These are phyloP conservation scores for Dioszegia aurantiaca DNA, from an alignment of 768 basidiomycete genomes.

Conservation along the genomic window DNA sequence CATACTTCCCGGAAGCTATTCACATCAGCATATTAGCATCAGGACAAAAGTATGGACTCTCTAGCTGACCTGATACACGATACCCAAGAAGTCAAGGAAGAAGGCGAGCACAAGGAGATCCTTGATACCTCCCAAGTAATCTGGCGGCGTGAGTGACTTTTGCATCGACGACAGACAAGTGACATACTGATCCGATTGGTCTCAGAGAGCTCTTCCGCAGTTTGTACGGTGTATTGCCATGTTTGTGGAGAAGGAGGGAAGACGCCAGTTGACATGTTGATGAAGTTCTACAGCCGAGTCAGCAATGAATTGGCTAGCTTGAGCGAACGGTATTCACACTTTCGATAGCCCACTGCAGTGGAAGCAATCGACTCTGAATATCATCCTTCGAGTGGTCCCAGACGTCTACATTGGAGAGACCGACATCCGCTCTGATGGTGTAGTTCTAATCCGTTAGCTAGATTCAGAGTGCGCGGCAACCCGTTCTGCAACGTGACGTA, in stretches of 20 bases:
- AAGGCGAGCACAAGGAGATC: slow-evolving; percentile 66
- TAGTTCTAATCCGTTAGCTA: slow-evolving; percentile 56
- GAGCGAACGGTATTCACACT: no score
- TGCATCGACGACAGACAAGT: neutral
- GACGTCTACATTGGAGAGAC: slow-evolving; percentile 66
- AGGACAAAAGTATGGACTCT: no score
- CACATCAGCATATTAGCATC: neutral
- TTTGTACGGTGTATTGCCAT: slow-evolving; percentile 70
- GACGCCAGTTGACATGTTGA: slow-evolving; percentile 64
- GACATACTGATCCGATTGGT: slow-evolving; percentile 61
- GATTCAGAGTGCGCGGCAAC: slow-evolving; percentile 41
- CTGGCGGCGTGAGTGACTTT: slow-evolving; percentile 53
- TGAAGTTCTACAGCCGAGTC: no score
- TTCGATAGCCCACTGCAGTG: slow-evolving; percentile 75
- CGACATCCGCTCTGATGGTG: slow-evolving; percentile 67
- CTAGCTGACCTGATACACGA: slow-evolving; percentile 64
- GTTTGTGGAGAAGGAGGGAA: slow-evolving; percentile 62
- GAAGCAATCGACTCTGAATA: slow-evolving; percentile 65
- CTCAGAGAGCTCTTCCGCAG: slow-evolving; percentile 64
- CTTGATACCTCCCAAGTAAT: slow-evolving; percentile 64
- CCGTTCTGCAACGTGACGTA: slow-evolving; percentile 49
- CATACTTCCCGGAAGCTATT: slow-evolving; percentile 61
- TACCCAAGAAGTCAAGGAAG: slow-evolving; percentile 69
- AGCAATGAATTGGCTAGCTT: no score
- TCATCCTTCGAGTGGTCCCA: slow-evolving; percentile 63